These are phyloP conservation scores for Cutaneotrichosporon cutaneum DNA, from an alignment of 1,284 basidiomycete genomes.

Conservation along the genomic window DNA sequence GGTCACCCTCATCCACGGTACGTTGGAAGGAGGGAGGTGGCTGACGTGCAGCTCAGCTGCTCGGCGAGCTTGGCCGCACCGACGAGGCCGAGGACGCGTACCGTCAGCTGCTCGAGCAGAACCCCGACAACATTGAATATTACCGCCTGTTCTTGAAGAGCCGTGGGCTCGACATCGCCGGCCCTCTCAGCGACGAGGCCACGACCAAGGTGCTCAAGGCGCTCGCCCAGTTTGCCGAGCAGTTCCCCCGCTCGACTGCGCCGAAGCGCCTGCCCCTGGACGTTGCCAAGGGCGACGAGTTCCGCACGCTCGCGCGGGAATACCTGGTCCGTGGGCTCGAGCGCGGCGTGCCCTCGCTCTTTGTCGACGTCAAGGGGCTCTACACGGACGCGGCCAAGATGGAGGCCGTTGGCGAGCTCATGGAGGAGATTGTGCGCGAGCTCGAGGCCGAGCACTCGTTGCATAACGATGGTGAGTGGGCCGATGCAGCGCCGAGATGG, in stretches of 20 bases:
- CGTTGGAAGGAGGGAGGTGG: slow-evolving; percentile 18
- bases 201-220: slow-evolving; percentile 61
- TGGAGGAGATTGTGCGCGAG: slow-evolving; percentile 58
- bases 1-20: slow-evolving; percentile 71
- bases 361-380: slow-evolving; percentile 85
- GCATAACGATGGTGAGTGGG: slow-evolving; percentile 42
- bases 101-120: slow-evolving; percentile 75
- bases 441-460: slow-evolving; percentile 50
- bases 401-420: slow-evolving; percentile 67
- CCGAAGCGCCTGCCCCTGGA: slow-evolving; percentile 71
- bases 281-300: slow-evolving; percentile 65
- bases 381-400: slow-evolving; percentile 68
- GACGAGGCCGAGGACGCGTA: slow-evolving; percentile 76
- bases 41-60: slow-evolving; percentile 52
- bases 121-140: slow-evolving; percentile 79
- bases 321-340: slow-evolving; percentile 73
- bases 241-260: slow-evolving; percentile 67
- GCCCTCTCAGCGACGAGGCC: slow-evolving; percentile 47
- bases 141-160: slow-evolving; percentile 71
- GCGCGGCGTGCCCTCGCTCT: slow-evolving; percentile 91
- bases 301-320: slow-evolving; percentile 64
- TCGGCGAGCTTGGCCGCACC: slow-evolving; percentile 62
- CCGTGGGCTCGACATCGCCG: slow-evolving; percentile 61
- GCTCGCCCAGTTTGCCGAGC: slow-evolving; percentile 63
- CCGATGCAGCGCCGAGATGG: neutral